phyloP scores from a whole-genome alignment of 2,329 filamentous ascomycete genomes.

The Mollisiaceae sp. region DNA sequence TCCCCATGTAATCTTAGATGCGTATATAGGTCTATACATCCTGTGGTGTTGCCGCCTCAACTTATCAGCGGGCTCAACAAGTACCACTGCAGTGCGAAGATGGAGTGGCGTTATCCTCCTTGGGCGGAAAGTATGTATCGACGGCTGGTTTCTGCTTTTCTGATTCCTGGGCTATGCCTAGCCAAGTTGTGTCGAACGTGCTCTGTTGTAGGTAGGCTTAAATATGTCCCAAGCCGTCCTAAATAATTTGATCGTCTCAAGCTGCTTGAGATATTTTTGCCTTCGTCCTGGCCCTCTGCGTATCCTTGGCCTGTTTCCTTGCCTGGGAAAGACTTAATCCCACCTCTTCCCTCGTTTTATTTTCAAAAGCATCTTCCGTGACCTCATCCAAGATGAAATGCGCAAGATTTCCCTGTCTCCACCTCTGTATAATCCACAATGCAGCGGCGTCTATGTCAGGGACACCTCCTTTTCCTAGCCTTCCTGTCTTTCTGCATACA shows the following conservation, averaged over 20 bases:
- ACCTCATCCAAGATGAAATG: constrained; percentile 81
- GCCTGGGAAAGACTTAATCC: constrained; percentile 70
- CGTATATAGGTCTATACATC: neutral
- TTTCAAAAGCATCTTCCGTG: constrained; percentile 61
- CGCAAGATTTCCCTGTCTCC: constrained; percentile 78
- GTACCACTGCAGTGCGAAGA: too few relatives aligned
- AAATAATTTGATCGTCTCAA: neutral
- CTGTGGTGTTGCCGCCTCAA: neutral
- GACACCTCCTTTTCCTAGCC: constrained; percentile 73
- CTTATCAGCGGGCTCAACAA: neutral
- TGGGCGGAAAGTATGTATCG: too few relatives aligned
- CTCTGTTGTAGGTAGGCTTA: neutral
- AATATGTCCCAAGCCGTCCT: neutral
- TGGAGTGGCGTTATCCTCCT: too few relatives aligned
- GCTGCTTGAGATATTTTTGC: neutral
- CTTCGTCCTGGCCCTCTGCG: constrained; percentile 50
- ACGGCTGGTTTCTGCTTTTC: too few relatives aligned
- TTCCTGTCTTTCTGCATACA: constrained; percentile 76
- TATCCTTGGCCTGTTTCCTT: constrained; percentile 67
- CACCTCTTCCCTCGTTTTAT: constrained; percentile 52
- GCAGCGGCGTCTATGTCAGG: constrained; percentile 76
- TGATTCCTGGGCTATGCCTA: too few relatives aligned
- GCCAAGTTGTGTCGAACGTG: neutral
- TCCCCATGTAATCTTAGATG: neutral
- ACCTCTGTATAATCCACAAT: constrained; percentile 80